These are phyloP conservation scores for Gymnopilus junonius DNA, from an alignment of 768 basidiomycete species.

Conservation along the genomic window DNA sequence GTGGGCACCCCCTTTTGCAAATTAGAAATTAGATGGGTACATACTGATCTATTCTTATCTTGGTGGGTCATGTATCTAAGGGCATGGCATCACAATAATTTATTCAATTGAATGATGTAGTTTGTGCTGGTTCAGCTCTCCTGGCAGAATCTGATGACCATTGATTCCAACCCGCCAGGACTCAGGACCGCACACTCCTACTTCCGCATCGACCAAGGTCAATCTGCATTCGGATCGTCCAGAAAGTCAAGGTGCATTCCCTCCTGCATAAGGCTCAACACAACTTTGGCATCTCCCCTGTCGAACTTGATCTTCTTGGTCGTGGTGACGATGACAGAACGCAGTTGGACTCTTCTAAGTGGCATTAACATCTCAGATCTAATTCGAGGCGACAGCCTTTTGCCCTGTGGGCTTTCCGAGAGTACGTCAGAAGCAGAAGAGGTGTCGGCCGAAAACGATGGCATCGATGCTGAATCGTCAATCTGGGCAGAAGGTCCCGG, in stretches of 20 bases:
- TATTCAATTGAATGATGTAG: no score
- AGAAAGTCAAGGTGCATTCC: constrained; percentile 22
- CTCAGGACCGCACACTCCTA: not conserved
- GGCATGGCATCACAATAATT: no score
- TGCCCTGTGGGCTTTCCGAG: not conserved
- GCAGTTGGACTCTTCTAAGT: constrained; percentile 3
- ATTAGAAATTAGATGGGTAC: no score
- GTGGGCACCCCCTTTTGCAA: no score
- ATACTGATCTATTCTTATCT: no score
- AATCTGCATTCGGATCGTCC: constrained; percentile 12
- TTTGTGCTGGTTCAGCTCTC: no score
- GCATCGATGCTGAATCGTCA: not conserved
- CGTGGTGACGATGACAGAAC: constrained; percentile 19
- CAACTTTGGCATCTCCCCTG: constrained; percentile 1
- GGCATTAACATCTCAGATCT: not conserved
- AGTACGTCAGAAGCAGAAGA: no score
- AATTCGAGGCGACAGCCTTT: not conserved
- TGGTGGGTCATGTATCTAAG: no score
- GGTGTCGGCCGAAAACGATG: not conserved
- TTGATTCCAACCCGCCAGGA: not conserved
- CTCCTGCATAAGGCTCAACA: constrained; percentile 12
- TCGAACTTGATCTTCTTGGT: constrained; percentile 17
- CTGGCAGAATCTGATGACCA: no score
- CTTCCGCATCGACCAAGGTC: not conserved
- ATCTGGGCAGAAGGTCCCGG: not conserved